Conservation (phyloP, 2,329 filamentous ascomycete species). For the Paecilomyces formosus region DNA sequence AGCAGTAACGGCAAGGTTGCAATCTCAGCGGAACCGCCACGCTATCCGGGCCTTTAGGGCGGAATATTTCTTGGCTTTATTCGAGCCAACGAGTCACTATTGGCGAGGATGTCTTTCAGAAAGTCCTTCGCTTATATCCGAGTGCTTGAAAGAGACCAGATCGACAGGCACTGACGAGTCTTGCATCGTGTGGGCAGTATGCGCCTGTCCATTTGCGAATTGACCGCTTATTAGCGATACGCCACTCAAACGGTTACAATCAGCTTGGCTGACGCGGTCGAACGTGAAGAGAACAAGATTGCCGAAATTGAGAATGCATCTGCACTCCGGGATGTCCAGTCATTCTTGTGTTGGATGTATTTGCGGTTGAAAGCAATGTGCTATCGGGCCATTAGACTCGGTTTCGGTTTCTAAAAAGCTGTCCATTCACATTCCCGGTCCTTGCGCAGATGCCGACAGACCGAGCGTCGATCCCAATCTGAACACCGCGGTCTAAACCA, state of each 20-base stretch:
- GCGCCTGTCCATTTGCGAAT: background rate
- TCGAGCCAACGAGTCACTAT: background rate
- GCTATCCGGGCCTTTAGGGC: background rate
- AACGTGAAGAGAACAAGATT: background rate
- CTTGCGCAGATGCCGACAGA: background rate
- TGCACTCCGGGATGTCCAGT: background rate
- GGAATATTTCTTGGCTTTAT: background rate
- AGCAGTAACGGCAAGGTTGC: background rate
- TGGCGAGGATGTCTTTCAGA: background rate
- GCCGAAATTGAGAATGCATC: background rate
- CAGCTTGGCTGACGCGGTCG: background rate
- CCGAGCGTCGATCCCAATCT: background rate
- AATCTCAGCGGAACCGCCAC: background rate
- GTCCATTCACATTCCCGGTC: background rate
- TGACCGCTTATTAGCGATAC: background rate
- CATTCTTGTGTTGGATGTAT: background rate
- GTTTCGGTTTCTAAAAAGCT: background rate
- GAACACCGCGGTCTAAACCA: background rate
- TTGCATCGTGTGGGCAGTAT: background rate
- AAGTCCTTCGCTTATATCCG: background rate
- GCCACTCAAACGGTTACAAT: background rate
- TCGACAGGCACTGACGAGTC: background rate
- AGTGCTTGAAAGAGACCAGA: background rate
- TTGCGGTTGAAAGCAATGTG: background rate
- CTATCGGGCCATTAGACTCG: background rate